Evolutionary conservation across 2,329 filamentous ascomycete genomes (phyloP), one percentile per base, ranked within the genome.

Genomic region (Sporothrix sp.): DNA sequence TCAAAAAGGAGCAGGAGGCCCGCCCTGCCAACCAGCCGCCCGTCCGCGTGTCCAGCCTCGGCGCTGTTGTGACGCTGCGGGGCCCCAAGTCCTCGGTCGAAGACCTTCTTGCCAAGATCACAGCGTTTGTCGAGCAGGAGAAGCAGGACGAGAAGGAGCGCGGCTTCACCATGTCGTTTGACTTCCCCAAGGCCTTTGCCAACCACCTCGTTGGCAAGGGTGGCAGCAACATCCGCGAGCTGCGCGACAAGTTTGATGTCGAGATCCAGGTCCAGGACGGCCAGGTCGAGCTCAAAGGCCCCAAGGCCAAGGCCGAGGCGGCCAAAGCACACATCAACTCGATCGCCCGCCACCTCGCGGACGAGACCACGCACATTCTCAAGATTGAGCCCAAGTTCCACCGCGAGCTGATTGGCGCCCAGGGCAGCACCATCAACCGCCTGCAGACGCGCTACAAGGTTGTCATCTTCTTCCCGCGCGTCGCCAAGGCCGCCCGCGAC

Each of bases 341-440:
- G 35, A 72, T 96, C 57, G 84, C 79, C 36, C 88, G 85, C 65
- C 86, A 86, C 64, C 78, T 95, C 60, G 89, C 94, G 48, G 93
- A 98, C 61, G 93, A 98, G 71, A 82, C 85, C 5, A 95, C 84
- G 1, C 84, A 95, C 65, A 73, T 81, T 11, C 74, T 98, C 50
- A 95, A 94, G 74, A 85, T 98, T 59, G 87, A 94, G 52, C 85
- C 91, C 50, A 88, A 95, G 69, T 97, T 85, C 68, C 93, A 98
- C 69, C 81, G 88, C 54, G 90, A 96, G 65, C 75, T 98, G 50
- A 98, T 98, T 60, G 93, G 93, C 44, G 79, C 87, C 18, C 84
- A 87, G 61, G 93, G 93, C 53, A 80, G 75, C 62, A 87, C 94
- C 64, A 91, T 98, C 62, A 93, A 93, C 70, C 84, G 87, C 58